Base-by-base conservation (phyloP, 805 yeast species). In the Wickerhamomyces hampshirensis region DNA sequence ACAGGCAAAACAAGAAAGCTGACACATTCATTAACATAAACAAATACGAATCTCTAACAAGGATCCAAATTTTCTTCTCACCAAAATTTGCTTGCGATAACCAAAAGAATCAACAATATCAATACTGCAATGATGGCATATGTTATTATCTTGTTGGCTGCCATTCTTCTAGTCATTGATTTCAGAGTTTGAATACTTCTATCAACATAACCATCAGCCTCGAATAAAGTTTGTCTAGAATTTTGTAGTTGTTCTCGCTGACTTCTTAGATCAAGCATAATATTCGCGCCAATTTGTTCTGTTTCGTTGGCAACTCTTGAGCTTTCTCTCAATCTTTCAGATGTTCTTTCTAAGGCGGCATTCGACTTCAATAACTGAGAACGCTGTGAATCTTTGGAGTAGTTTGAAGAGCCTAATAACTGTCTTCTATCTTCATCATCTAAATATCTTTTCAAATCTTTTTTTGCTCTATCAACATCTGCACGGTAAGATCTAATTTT, bases 171-270 rank as follows among this genome's bases (percentile, higher is more conserved):
- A 18, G 95, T 83, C 98, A 93, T 93, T 14, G 85, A 73, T 51
- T 87, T 79, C 51, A 93, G 67, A 1, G 98, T 93, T 39, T 84
- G 75, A 38, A 93, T 73, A 38, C 93, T 80, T 55, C 84, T 80
- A 61, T 93, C 98, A 35, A 93, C 96, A 53, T 89, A 87, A 1
- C 83, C 77, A 56, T 93, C 98, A 0, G 98, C 98, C 44, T 88
- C 91, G 61, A 75, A 74, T 34, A 93, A 66, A 0, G 95, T 85
- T 50, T 83, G 84, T 59, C 97, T 76, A 16, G 96, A 77, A 50
- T 89, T 87, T 36, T 77, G 66, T 30, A 93, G 75, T 54, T 94
- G 97, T 53, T 93, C 98, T 40, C 98, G 70, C 64, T 93, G 98
- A 18, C 95, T 81, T 42, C 96, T 72, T 47, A 93, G 66, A 56